phyloP scores from a whole-genome alignment of 1,284 basidiomycete species.

The Ceratorhiza oryzae-sativae region DNA sequence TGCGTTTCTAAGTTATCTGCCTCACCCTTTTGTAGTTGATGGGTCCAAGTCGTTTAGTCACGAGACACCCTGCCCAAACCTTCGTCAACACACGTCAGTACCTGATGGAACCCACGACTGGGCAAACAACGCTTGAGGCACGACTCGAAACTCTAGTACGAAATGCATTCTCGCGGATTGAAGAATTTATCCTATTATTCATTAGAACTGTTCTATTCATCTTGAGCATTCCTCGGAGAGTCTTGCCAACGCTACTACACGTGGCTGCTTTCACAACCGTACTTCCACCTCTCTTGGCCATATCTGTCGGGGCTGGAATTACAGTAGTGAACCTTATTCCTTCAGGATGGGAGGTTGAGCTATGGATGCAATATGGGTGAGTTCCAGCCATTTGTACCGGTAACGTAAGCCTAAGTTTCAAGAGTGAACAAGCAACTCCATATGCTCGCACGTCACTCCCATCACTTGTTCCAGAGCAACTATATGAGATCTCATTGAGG shows the following conservation, averaged over 20 bases:
- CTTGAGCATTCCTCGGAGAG: slow-evolving; percentile 17
- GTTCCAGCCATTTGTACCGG: background rate
- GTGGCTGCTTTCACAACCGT: slow-evolving; percentile 36
- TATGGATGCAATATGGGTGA: slow-evolving; percentile 38
- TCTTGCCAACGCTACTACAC: slow-evolving; percentile 35
- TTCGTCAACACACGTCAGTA: background rate
- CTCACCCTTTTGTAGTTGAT: background rate
- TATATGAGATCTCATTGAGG: slow-evolving; percentile 19
- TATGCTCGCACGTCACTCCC: slow-evolving; percentile 24
- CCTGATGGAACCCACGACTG: slow-evolving; percentile 30
- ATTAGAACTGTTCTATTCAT: slow-evolving; percentile 24
- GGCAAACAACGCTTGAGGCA: slow-evolving; percentile 18
- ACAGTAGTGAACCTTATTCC: slow-evolving; percentile 28
- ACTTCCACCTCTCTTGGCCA: slow-evolving; percentile 20
- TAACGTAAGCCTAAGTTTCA: background rate
- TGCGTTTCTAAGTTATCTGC: background rate
- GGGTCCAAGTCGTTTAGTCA: background rate
- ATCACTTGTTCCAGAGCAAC: slow-evolving; percentile 12
- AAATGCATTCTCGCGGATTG: slow-evolving; percentile 7
- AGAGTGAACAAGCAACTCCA: slow-evolving; percentile 33
- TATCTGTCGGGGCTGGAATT: slow-evolving; percentile 25
- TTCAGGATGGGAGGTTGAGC: slow-evolving; percentile 18
- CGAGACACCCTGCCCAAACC: slow-evolving; percentile 13
- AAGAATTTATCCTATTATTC: slow-evolving; percentile 4
- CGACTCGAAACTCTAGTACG: slow-evolving; percentile 19